A percentile compares a stretch with the other conserved stretches of the same genome.
Conservation (phyloP, 306 rosid species). For the Trifolium pratense region DNA sequence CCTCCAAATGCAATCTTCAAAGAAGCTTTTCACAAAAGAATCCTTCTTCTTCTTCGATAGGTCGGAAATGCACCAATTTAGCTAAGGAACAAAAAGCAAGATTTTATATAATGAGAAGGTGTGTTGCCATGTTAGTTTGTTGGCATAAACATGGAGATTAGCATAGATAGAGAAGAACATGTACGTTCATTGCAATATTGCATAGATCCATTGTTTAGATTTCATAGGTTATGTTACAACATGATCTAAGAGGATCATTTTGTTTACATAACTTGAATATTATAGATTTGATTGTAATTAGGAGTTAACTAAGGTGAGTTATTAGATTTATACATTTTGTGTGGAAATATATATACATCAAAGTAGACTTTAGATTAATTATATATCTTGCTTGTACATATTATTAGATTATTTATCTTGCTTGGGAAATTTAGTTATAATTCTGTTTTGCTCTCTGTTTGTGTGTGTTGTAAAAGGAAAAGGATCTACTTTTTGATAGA, state of each 20-base stretch:
- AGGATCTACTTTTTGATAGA: background rate
- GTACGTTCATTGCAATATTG: background rate
- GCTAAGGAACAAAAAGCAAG: slow-evolving; percentile 98
- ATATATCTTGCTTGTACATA: background rate
- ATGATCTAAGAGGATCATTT: slow-evolving; percentile 41
- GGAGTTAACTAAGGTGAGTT: slow-evolving; percentile 40
- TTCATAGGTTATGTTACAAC: slow-evolving; percentile 40
- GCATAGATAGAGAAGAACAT: background rate
- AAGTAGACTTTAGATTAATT: slow-evolving; percentile 17
- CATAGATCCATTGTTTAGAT: slow-evolving; percentile 37
- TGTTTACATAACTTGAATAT: background rate
- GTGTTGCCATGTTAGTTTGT: slow-evolving; percentile 96
- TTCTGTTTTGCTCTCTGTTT: background rate
- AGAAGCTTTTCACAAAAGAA: slow-evolving; percentile 75
- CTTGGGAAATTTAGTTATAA: background rate
- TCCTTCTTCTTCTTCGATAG: slow-evolving; percentile 71
- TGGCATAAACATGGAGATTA: slow-evolving; percentile 97
- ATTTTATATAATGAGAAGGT: slow-evolving; percentile 89
- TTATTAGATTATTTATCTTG: background rate
- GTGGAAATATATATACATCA: slow-evolving; percentile 33
- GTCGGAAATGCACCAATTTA: slow-evolving; percentile 75
- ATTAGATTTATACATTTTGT: slow-evolving; percentile 44
- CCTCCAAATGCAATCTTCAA: slow-evolving; percentile 65
- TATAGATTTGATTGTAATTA: slow-evolving; percentile 55
- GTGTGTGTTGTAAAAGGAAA: background rate